Evolutionary conservation across 2,329 filamentous ascomycete species (phyloP).

Genomic region (Triangularia verruculosa): DNA sequence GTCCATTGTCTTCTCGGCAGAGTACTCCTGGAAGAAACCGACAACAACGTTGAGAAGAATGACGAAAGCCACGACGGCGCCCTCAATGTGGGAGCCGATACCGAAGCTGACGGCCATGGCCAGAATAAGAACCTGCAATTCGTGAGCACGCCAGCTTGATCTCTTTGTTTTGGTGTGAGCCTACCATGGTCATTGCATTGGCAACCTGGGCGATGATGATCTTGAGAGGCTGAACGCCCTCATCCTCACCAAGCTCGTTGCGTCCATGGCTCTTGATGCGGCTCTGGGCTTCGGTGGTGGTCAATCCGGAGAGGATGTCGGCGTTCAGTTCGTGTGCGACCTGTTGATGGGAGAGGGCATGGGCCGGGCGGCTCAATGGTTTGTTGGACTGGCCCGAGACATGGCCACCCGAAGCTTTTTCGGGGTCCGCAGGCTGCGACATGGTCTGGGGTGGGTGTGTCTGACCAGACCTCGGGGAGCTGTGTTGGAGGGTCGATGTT

Average conservation of each 20-base stretch:
- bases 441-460: slow-evolving; percentile 8
- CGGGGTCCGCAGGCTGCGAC: slow-evolving; percentile 26
- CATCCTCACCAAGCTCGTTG: slow-evolving; percentile 71
- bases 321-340: slow-evolving; percentile 62
- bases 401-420: slow-evolving; percentile 28
- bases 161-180: slow-evolving; percentile 15
- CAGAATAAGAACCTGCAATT: slow-evolving; percentile 63
- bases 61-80: slow-evolving; percentile 63
- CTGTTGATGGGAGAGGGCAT: slow-evolving; percentile 58
- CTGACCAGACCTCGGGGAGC: not conserved
- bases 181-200: slow-evolving; percentile 73
- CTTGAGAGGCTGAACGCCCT: slow-evolving; percentile 66
- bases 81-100: slow-evolving; percentile 66
- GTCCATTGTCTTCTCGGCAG: slow-evolving; percentile 62
- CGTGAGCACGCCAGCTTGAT: not conserved
- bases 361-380: slow-evolving; percentile 59
- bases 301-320: slow-evolving; percentile 65
- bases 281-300: slow-evolving; percentile 54
- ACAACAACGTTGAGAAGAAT: slow-evolving; percentile 67
- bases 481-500: not conserved
- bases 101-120: slow-evolving; percentile 69
- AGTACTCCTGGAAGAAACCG: slow-evolving; percentile 60
- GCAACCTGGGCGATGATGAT: slow-evolving; percentile 70
- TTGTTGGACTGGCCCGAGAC: slow-evolving; percentile 44
- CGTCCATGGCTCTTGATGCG: slow-evolving; percentile 58